Conservation (phyloP, 805 yeast genomes). For the Pichia manshurica region DNA sequence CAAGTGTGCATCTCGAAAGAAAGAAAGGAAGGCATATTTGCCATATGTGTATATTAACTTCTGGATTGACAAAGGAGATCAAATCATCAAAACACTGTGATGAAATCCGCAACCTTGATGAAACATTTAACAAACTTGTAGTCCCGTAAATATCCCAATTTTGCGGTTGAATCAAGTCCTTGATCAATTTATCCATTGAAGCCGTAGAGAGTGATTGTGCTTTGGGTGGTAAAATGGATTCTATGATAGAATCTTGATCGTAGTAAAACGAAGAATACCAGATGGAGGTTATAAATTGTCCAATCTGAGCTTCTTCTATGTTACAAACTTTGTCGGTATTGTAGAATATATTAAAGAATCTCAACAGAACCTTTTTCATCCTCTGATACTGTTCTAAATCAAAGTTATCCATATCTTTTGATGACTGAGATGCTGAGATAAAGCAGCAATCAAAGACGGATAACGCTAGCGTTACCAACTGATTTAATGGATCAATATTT, state of each 20-base stretch:
- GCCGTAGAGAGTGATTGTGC: not conserved
- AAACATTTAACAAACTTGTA: conserved; percentile 43
- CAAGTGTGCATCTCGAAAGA: conserved; percentile 52
- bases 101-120: conserved; percentile 45
- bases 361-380: conserved; percentile 28
- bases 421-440: conserved; percentile 23
- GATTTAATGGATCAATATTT: conserved; percentile 16
- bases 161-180: conserved; percentile 33
- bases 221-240: conserved; percentile 7
- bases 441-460: conserved; percentile 38
- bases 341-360: conserved; percentile 37
- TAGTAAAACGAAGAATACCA: conserved; percentile 58
- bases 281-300: conserved; percentile 41
- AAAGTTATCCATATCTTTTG: conserved; percentile 6
- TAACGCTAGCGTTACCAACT: conserved; percentile 38
- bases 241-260: conserved; percentile 42
- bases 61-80: conserved; percentile 34
- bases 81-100: conserved; percentile 52
- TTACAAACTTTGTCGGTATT: not conserved
- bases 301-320: conserved; percentile 28
- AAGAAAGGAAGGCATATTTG: conserved; percentile 41
- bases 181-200: conserved; percentile 2
- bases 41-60: conserved; percentile 19
- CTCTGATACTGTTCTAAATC: conserved; percentile 30
- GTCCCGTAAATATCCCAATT: conserved; percentile 56